phyloP scores from a whole-genome alignment of 2,329 filamentous ascomycete species.

The Neonectria hederae region DNA sequence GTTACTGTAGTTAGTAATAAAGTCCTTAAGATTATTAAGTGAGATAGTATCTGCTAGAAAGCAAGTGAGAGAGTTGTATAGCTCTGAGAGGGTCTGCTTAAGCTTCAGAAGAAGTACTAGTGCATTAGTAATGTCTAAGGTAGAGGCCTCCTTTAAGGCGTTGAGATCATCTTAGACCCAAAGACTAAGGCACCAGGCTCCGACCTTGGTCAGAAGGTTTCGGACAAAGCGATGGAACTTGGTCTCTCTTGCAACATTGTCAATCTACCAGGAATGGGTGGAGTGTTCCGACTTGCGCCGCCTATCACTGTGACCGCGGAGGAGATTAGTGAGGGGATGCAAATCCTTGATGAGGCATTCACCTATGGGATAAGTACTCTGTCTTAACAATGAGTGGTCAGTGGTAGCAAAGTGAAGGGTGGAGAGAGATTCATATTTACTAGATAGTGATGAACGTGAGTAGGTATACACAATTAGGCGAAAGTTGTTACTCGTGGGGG shows the following conservation, averaged over 20 bases:
- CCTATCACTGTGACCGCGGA: slow-evolving; percentile 58
- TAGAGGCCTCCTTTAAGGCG: slow-evolving; percentile 58
- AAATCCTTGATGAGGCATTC: slow-evolving; percentile 62
- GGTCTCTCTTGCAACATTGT: slow-evolving; percentile 61
- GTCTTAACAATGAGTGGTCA: too few relatives aligned
- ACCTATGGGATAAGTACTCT: too few relatives aligned
- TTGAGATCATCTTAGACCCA: slow-evolving; percentile 59
- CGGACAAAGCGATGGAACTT: slow-evolving; percentile 53
- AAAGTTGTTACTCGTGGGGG: too few relatives aligned
- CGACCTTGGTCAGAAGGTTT: slow-evolving; percentile 55
- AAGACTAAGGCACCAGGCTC: slow-evolving; percentile 52
- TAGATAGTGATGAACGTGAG: too few relatives aligned
- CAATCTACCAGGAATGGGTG: slow-evolving; percentile 57
- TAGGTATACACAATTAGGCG: too few relatives aligned
- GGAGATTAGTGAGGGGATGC: slow-evolving; percentile 56
- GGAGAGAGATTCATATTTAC: too few relatives aligned
- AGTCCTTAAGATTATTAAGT: slow-evolving; percentile 62
- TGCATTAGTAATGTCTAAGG: slow-evolving; percentile 64
- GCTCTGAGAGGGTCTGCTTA: slow-evolving; percentile 54
- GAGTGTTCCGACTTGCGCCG: slow-evolving; percentile 61
- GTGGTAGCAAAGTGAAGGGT: too few relatives aligned
- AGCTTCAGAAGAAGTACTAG: slow-evolving; percentile 58
- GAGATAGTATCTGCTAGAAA: slow-evolving; percentile 55
- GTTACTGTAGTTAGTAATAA: slow-evolving; percentile 63
- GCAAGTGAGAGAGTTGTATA: slow-evolving; percentile 53